phyloP scores from a whole-genome alignment of 75 land plant genomes.

The Sequoiadendron giganteum region DNA sequence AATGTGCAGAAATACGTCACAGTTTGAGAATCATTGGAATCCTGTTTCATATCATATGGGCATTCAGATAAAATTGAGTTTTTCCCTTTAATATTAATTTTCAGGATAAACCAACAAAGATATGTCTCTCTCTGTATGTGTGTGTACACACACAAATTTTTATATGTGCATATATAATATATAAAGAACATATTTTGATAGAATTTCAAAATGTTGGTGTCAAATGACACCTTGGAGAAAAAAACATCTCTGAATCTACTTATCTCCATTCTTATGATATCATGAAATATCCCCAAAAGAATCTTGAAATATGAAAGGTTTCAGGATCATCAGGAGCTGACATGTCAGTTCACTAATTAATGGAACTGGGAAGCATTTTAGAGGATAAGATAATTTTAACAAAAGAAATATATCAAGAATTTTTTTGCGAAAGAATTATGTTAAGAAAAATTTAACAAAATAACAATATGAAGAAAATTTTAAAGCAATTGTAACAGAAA shows the following conservation, averaged over 20 bases:
- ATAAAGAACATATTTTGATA: not conserved
- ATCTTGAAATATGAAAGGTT: not conserved
- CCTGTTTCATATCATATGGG: not conserved
- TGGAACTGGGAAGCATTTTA: not conserved
- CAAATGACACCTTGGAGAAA: not conserved
- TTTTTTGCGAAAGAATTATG: not conserved
- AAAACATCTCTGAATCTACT: not conserved
- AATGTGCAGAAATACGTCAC: not conserved
- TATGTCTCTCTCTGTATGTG: not conserved
- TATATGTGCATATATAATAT: too few relatives aligned
- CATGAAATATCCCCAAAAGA: not conserved
- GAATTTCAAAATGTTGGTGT: not conserved
- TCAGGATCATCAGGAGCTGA: not conserved
- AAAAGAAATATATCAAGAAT: not conserved
- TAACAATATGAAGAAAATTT: not conserved
- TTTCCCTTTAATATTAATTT: not conserved
- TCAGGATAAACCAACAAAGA: not conserved
- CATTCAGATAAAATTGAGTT: not conserved
- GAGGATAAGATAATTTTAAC: not conserved
- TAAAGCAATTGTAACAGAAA: not conserved
- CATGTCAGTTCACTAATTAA: not conserved
- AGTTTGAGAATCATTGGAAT: not conserved
- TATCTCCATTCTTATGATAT: not conserved
- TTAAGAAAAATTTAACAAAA: not conserved
- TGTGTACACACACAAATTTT: too few relatives aligned